Evolutionary conservation across 108 stramenopile genomes (phyloP), one percentile per base, ranked within the genome.

Genomic region (Skeletonema costatum): DNA sequence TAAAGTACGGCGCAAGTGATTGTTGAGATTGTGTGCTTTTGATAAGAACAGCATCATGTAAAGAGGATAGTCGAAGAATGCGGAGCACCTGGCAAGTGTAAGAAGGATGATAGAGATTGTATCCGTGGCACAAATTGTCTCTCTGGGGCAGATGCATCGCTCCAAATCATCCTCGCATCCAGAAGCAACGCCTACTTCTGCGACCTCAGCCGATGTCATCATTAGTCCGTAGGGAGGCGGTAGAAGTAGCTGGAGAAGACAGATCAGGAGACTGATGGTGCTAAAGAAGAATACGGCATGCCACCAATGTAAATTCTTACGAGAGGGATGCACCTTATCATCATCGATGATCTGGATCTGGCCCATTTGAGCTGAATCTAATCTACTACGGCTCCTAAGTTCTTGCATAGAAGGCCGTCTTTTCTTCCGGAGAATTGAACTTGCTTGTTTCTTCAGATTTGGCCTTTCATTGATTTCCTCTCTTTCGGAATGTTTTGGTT

Each of bases 1-100:
- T 5, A 61, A 25, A 17, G 76, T 76, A 17, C 67, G 67, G 2
- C 67, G 76, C 17, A 60, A 41, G 32, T n/a, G 38, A 61, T 76
- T 62, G 60, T 76, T 76, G 58, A 76, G 42, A 32, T 76, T 76
- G 19, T 76, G 67, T 0, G 59, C 59, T 61, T 76, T 76, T 44
- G 60, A 71, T 32, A 76, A 0, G 67, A 76, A 76, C 21, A 76
- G 0, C 30, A 61, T 30, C 76, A 76, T 76, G 42, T 76, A 76
- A n/a, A 76, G 46, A 10, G 76, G 76, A 13, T 76, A 76, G 50
- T 76, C 76, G 17, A 76, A 76, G 66, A 46, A 76, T 10, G 42
- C 76, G 0, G 76, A 62, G 70, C 51, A 62, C 42, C 76, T 31
- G 5, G 76, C 48, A 2, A 76, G 42, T 7, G 70, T 38, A 4